Evolutionary conservation across 768 basidiomycete genomes (phyloP), one percentile per base, ranked within the genome.

Genomic region (Agrocybe pediades): DNA sequence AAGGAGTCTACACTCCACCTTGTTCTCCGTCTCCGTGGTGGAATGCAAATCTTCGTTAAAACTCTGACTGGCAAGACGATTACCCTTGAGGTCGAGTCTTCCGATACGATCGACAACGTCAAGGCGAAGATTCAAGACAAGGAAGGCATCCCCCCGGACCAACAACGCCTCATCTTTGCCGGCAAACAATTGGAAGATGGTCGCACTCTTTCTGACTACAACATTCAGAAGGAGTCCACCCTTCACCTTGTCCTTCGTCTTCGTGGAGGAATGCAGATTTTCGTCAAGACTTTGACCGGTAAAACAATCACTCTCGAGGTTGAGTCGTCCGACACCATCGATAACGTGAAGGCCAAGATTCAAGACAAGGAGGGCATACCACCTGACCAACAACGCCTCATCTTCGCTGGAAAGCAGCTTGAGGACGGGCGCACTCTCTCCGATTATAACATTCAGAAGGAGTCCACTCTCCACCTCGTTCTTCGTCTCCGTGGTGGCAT

Each of bases 101-200:
- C 88, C 0, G 92, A 95, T 68, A 95, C 93, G 11, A 95, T 96
- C 63, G 93, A 95, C 67, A 92, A 94, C 60, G 92, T 95, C 20
- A 88, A 87, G 69, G 80, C 86, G 2, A 88, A 88, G 75, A 90
- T 90, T 17, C 88, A 89, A 60, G 88, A 91, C 65, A 90, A 88
- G 71, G 89, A 90, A 56, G 90, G 89, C 0, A 91, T 90, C 25
- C 88, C 88, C 30, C 86, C 89, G 2, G 88, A 94, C 60, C 92
- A 95, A 65, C 94, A 95, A 64, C 88, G 93, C 41, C 74, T 95
- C 42, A 93, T 90, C 68, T 96, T 95, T 59, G 94, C 94, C 41
- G 95, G 94, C 42, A 96, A 96, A 77, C 94, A 96, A 65, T 74
- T 95, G 9, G 95, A 96, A 68, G 95, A 97, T 52, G 95, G 95